Evolutionary conservation across 768 basidiomycete genomes (phyloP), one percentile per base, ranked within the genome.

Genomic region (Psilocybe cubensis): DNA sequence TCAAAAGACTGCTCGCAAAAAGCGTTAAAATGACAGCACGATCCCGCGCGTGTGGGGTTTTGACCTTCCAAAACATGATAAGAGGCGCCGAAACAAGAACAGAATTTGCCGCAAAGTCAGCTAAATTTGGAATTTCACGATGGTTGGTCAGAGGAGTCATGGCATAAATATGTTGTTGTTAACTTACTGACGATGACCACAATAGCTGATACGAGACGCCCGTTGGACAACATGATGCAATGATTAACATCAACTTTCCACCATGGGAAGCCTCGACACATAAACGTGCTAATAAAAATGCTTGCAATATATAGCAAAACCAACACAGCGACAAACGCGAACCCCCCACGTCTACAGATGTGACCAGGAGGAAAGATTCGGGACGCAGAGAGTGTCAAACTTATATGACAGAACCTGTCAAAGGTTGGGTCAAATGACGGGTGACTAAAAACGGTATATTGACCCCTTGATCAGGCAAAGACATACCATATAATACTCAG

Each of bases 281-380:
- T 33, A 12, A 59, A 51, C 6, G 52, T 50, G 7, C 54, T 25
- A 6, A 60, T 44, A 11, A 66, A n/a, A 25, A 60, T 38, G 52
- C 51, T 49, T 4, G 25, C 40, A 18, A 60, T 46, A 17, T 62
- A 51, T 17, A 47, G 25, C 18, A 61, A 25, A 25, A 57, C 40
- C 18, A 53, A 48, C 10, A 56, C 12, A 11, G n/a, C 20, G 12
- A 49, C 42, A 14, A 57, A 57, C 10, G 25, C 21, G 11, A 57
- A 44, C 29, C 48, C 56, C 27, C 27, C 31, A 35, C 6, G 50
- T 24, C 64, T 47, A 33, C 49, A 54, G 8, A 24, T 42, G 35
- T 60, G 54, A 4, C 59, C 60, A 20, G 64, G 57, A 24, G 49
- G 44, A 46, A 63, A 66, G 24, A 66, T 61, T 29, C 62, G 23